Conservation (phyloP, 73 alveolate species). For the Paramecium tetraurelia region DNA sequence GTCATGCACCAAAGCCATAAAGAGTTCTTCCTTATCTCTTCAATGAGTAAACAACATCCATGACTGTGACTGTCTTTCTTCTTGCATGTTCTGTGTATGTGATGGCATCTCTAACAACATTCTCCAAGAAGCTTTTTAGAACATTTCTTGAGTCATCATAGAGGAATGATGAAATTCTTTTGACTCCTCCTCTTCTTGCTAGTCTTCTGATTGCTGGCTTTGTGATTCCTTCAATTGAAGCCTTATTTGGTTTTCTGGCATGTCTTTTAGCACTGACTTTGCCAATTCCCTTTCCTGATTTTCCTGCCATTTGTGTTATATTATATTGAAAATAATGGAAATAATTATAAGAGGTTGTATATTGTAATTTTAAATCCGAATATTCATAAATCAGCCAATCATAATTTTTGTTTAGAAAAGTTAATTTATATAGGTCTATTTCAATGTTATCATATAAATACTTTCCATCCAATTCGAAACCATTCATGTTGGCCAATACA, state of each 20-base stretch:
- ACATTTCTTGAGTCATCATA: constrained; percentile 86
- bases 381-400: constrained; percentile 26
- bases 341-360: neutral
- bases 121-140: constrained; percentile 71
- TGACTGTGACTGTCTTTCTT: constrained; percentile 85
- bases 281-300: constrained; percentile 73
- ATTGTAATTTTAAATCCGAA: neutral
- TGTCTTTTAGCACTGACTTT: constrained; percentile 74
- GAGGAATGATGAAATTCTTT: constrained; percentile 79
- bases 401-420: neutral
- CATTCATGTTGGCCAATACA: neutral
- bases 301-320: constrained; percentile 57
- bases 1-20: constrained; percentile 78
- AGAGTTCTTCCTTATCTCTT: constrained; percentile 86
- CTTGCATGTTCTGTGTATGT: constrained; percentile 84
- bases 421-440: neutral
- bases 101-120: constrained; percentile 80
- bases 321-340: neutral
- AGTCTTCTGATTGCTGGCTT: constrained; percentile 90
- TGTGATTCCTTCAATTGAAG: constrained; percentile 80
- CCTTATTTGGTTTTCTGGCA: constrained; percentile 66
- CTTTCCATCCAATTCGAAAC: constrained; percentile 9
- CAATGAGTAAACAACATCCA: constrained; percentile 86
- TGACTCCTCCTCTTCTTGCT: constrained; percentile 94
- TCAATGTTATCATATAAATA: neutral